Base-by-base conservation (phyloP, 2,329 filamentous ascomycete genomes). In the Phaeomoniella chlamydospora region DNA sequence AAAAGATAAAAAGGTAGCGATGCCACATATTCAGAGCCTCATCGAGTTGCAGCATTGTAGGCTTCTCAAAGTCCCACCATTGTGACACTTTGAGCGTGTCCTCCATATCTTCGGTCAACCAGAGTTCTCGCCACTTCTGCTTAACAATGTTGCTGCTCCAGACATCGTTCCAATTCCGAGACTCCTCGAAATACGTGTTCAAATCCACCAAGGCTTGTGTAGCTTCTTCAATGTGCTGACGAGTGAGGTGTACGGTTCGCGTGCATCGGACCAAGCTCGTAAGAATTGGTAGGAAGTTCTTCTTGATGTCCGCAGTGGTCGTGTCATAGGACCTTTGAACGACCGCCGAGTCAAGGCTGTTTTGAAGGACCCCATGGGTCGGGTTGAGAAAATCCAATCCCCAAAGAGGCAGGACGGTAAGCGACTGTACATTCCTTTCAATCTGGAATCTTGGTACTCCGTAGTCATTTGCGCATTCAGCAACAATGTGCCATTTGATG, bases 391-490 rank as follows among this genome's bases (percentile, higher is more conserved):
- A 63, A 39, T 72, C 68, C 34, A 72, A 48, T 3, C 68, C 68
- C 68, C 68, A 72, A 1, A 72, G 57, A 3, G 68, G 67, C 22
- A 72, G 54, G 13, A 70, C 54, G 43, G 69, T 70, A 39, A 72
- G 49, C 1, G 67, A 70, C 45, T 69, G 64, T 6, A 72, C 59
- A 38, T 70, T 71, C 44, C 61, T 60, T 50, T 72, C 68, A 1
- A 68, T 65, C 47, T 72, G 68, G 49, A 69, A 68, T 13, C 68
- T 63, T 4, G 68, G 68, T 14, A 70, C 58, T 18, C 68, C 68
- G 41, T 62, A 72, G 40, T 72, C 68, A 43, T 69, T 70, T 5
- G 67, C 67, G 4, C 65, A 65, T 50, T 72, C 68, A 34, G 64
- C 66, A 31, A 72, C 53, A 43, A 70, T 67, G 43, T 72, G 67